These are phyloP conservation scores for Harringtonia lauricola DNA, from an alignment of 2,329 filamentous ascomycete species.

Conservation along the genomic window DNA sequence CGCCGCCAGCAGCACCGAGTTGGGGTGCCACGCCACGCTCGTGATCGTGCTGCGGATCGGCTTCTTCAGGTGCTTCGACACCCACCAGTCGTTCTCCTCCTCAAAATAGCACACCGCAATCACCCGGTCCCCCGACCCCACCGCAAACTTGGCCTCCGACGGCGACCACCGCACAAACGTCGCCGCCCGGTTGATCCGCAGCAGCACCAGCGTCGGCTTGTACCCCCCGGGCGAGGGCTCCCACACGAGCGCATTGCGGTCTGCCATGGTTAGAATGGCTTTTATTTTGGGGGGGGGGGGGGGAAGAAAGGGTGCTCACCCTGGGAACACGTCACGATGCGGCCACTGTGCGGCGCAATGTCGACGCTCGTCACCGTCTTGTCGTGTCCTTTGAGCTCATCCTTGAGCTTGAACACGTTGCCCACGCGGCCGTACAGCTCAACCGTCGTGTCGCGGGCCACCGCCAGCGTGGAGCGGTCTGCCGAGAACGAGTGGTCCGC, in stretches of 20 bases:
- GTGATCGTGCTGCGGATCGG: conserved; percentile 96
- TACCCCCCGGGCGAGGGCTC: conserved; percentile 86
- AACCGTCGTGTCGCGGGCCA: conserved; percentile 80
- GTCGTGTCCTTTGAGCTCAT: conserved; percentile 92
- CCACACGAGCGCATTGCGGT: conserved; percentile 97
- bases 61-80: conserved; percentile 98
- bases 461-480: conserved; percentile 78
- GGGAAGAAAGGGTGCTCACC: conserved; percentile 36
- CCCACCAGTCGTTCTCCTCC: conserved; percentile 99
- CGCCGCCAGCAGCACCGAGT: conserved; percentile 87
- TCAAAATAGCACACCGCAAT: conserved; percentile 98
- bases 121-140: conserved; percentile 88
- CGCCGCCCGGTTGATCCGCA: conserved; percentile 92
- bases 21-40: conserved; percentile 91
- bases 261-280: conserved; percentile 43
- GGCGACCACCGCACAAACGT: conserved; percentile 97
- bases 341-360: conserved; percentile 80
- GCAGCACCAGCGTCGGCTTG: conserved; percentile 92
- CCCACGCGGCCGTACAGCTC: conserved; percentile 74
- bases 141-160: conserved; percentile 93
- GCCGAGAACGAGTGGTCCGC: conserved; percentile 97
- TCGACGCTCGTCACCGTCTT: conserved; percentile 95
- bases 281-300: too few species aligned
- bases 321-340: conserved; percentile 96
- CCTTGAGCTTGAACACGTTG: conserved; percentile 68